These are phyloP conservation scores for Bombardia bombarda DNA, from an alignment of 495 filamentous ascomycete genomes.

Conservation along the genomic window DNA sequence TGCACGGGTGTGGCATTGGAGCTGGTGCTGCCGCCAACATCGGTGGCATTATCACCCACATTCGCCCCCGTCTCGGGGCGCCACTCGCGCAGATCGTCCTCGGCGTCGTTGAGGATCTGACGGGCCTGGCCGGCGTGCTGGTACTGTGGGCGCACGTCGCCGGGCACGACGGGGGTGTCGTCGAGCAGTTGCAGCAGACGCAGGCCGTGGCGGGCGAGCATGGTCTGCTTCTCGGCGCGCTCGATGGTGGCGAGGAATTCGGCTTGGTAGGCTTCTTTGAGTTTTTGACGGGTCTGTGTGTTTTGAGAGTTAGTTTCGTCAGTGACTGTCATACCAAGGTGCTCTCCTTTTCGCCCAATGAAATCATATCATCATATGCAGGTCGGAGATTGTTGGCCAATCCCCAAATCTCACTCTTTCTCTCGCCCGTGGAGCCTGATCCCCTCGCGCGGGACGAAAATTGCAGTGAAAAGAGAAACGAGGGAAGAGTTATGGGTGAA, in stretches of 20 bases:
- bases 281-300: slow-evolving; percentile 72
- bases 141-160: slow-evolving; percentile 63
- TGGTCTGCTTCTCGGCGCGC: slow-evolving; percentile 90
- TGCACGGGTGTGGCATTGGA: too few species aligned
- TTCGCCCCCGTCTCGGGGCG: too few species aligned
- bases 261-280: slow-evolving; percentile 85
- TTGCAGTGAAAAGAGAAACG: background rate
- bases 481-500: background rate
- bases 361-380: background rate
- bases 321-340: too few species aligned
- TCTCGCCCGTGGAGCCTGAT: too few species aligned
- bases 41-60: too few species aligned
- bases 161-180: slow-evolving; percentile 82
- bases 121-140: slow-evolving; percentile 56
- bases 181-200: slow-evolving; percentile 83
- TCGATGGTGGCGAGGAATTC: slow-evolving; percentile 86
- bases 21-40: too few species aligned
- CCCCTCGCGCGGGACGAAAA: background rate
- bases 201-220: slow-evolving; percentile 82
- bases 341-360: background rate
- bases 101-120: slow-evolving; percentile 85
- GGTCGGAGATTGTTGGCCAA: background rate
- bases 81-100: slow-evolving; percentile 79
- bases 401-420: too few species aligned
- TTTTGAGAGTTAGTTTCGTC: too few species aligned